These are phyloP conservation scores for Colletotrichum eremochloae DNA, from an alignment of 2,329 filamentous ascomycete species.

Conservation along the genomic window DNA sequence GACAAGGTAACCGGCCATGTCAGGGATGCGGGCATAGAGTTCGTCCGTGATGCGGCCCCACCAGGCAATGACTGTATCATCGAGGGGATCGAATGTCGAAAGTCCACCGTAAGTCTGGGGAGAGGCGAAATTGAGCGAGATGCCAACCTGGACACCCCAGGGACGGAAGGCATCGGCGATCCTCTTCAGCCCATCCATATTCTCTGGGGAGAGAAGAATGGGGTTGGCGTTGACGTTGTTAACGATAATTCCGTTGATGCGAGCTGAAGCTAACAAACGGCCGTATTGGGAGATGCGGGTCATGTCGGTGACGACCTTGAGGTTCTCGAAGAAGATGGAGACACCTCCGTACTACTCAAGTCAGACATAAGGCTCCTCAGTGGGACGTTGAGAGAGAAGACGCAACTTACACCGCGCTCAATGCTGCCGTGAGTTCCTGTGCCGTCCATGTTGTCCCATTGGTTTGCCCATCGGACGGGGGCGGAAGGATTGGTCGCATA, in stretches of 20 bases:
- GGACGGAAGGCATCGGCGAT: conserved; percentile 76
- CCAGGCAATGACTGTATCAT: conserved; percentile 70
- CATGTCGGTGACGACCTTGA: conserved; percentile 68
- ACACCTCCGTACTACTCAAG: conserved; percentile 66
- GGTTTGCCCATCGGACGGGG: conserved; percentile 77
- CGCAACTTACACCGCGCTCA: conserved; percentile 65
- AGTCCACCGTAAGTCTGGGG: conserved; percentile 69
- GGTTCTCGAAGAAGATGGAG: conserved; percentile 77
- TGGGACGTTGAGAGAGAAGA: not conserved
- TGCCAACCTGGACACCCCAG: conserved; percentile 74
- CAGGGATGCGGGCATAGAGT: conserved; percentile 73
- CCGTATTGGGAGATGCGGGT: conserved; percentile 73
- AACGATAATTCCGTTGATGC: conserved; percentile 75
- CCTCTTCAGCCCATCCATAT: conserved; percentile 71
- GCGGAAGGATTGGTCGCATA: conserved; percentile 69
- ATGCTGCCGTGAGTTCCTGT: conserved; percentile 61
- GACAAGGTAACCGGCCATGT: conserved; percentile 77
- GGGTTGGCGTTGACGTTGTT: conserved; percentile 82
- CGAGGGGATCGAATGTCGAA: conserved; percentile 74
- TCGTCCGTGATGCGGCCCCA: conserved; percentile 72
- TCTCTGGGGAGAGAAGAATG: conserved; percentile 65
- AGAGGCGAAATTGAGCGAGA: conserved; percentile 78
- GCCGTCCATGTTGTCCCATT: conserved; percentile 79
- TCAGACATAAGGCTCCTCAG: not conserved
- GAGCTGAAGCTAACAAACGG: conserved; percentile 74